Base-by-base conservation (phyloP, 2,329 filamentous ascomycete genomes). In the Phaeosphaeriaceae sp. region DNA sequence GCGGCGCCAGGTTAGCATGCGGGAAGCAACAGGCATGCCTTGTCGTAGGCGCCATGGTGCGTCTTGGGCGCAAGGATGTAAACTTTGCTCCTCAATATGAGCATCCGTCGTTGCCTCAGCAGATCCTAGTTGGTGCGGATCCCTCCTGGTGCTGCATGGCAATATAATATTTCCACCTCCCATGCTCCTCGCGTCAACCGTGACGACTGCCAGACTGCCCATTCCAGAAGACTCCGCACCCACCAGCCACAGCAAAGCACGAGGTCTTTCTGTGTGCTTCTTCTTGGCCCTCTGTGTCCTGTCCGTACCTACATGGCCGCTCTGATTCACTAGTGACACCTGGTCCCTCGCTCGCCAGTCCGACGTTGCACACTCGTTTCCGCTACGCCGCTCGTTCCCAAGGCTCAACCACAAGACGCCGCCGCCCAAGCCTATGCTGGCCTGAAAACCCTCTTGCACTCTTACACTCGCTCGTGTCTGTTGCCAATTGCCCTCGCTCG, bases 311-410 rank as follows among this genome's bases (percentile, higher is more conserved):
- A 48, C 44, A 57, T 62, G 53, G 60, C 61, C 53, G 49, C 51
- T 65, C 61, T 70, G 67, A 64, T 66, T 68, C 71, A 71, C 63
- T 60, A 56, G 70, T 73, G 65, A 68, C 68, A 69, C 68, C 65
- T 63, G 60, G 69, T 62, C 56, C 62, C 56, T 66, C 62, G 59
- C 60, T 61, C 57, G 62, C 65, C 58, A 60, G 62, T 57, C 62
- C 62, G 54, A 57, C 64, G 64, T 69, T 69, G 57, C 67, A 74
- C 72, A 65, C 66, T 74, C 71, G 72, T 68, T 75, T 70, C 68
- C 67, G 66, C 65, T 59, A 61, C 63, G 56, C 65, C 62, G 57
- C 56, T 65, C 56, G 48, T 53, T 58, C 50, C 61, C 56, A 61
- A 55, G 54, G 24, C 53, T 62, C 56, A 54, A 57, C 60, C 54